phyloP scores from a whole-genome alignment of 2,329 filamentous ascomycete species.

The Lecanicillium sp. region DNA sequence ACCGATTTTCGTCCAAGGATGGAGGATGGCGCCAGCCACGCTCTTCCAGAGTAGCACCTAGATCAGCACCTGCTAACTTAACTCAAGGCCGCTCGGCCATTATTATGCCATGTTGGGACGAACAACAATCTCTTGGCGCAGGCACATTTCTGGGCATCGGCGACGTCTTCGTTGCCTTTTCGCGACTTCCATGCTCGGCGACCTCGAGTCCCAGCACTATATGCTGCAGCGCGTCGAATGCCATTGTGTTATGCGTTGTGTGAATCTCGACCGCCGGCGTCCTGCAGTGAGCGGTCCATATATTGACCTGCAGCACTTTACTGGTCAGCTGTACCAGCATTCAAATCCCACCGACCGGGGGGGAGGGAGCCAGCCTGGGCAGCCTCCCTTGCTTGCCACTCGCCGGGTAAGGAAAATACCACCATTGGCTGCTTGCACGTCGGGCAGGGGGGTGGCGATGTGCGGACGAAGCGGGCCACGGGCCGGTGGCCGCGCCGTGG shows the following conservation, averaged over 20 bases:
- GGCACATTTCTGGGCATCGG: neutral
- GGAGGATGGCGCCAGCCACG: neutral
- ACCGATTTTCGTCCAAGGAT: neutral
- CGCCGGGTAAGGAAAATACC: no score
- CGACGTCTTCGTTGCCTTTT: neutral
- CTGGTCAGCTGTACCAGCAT: no score
- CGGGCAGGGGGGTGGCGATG: no score
- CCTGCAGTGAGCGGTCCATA: neutral
- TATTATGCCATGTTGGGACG: neutral
- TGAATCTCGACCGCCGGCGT: no score
- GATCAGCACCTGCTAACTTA: neutral
- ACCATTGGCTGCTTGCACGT: no score
- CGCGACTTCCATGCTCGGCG: neutral
- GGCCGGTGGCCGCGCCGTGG: neutral
- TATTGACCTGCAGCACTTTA: neutral
- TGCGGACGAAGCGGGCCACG: no score
- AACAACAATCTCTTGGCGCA: neutral
- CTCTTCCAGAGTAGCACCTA: constrained; percentile 1
- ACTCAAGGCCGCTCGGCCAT: no score
- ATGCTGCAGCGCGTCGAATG: neutral
- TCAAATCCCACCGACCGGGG: no score
- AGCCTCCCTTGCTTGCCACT: no score
- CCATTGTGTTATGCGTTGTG: neutral
- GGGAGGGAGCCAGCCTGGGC: no score
- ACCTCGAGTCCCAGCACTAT: neutral